Base-by-base conservation (phyloP, 257 asterid species). In the Solanum rostratum region DNA sequence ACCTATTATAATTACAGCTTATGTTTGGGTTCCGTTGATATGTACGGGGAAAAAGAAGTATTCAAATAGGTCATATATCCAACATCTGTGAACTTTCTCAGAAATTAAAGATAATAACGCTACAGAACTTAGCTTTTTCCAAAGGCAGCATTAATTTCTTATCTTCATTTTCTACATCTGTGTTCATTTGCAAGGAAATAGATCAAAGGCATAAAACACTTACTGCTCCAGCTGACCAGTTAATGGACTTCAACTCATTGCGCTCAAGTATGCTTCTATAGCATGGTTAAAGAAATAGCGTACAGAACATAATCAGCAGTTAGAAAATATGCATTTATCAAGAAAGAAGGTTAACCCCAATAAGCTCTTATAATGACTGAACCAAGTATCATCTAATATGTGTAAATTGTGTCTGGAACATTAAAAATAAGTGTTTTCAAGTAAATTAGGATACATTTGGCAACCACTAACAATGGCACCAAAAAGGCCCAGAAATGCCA, bases 401-500 rank as follows among this genome's bases (percentile, higher is more conserved):
- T 0, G 55, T 43, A 20, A 71, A 43, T 43, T 43, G 55, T 71
- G 55, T 11, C 30, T 71, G 43, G 80, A 71, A 71, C 49, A 18
- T 16, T 57, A 54, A 15, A 60, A 33, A 86, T 46, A 49, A 84
- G 24, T 43, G 27, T 50, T 41, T 8, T 85, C 43, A 80, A 74
- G 62, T 54, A 68, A 49, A 29, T 12, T 88, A 90, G 89, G 90
- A 92, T 95, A 95, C 99, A 95, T 95, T 91, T 95, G 99, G 86
- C 87, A 78, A 84, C 94, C 97, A 86, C 99, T 95, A 86, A 92
- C 50, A 82, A 95, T 89, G 81, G 99, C 99, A 85, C 99, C 99
- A 88, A 95, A 95, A 16, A 92, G 71, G 45, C 99, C 99, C 93
- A 95, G 91, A 90, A 94, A 91, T 78, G 97, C 95, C 99, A 95